These are phyloP conservation scores for Teratosphaeria epicoccoides DNA, from an alignment of 2,329 filamentous ascomycete species.

Conservation along the genomic window DNA sequence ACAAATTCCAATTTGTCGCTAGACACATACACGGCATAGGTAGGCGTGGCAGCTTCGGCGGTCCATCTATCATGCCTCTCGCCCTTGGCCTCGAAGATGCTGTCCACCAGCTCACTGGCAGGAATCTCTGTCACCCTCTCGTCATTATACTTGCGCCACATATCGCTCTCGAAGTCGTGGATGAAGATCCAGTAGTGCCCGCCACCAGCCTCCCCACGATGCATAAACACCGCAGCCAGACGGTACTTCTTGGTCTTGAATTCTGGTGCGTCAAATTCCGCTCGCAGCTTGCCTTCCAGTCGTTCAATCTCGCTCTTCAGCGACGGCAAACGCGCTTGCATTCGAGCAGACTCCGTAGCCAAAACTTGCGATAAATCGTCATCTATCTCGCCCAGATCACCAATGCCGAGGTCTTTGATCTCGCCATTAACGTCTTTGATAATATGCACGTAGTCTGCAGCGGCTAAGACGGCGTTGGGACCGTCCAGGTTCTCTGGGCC, in stretches of 20 bases:
- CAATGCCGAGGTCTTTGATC: slow-evolving; percentile 20
- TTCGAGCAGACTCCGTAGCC: slow-evolving; percentile 34
- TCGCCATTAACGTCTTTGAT: slow-evolving; percentile 33
- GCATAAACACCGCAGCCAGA: slow-evolving; percentile 87
- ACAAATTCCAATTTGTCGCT: slow-evolving; percentile 52
- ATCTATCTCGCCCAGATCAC: slow-evolving; percentile 34
- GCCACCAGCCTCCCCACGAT: slow-evolving; percentile 52
- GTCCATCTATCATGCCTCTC: slow-evolving; percentile 37
- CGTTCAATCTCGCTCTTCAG: slow-evolving; percentile 33
- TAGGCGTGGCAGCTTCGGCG: slow-evolving; percentile 50
- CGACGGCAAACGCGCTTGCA: slow-evolving; percentile 36
- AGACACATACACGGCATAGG: slow-evolving; percentile 73
- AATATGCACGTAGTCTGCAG: slow-evolving; percentile 34
- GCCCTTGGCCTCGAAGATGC: slow-evolving; percentile 59
- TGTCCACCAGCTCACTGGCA: slow-evolving; percentile 32
- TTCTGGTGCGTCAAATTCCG: slow-evolving; percentile 52
- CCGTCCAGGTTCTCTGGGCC: slow-evolving; percentile 16
- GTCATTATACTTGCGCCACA: slow-evolving; percentile 96
- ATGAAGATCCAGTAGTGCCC: slow-evolving; percentile 99
- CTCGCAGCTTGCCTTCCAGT: slow-evolving; percentile 40
- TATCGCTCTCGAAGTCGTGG: slow-evolving; percentile 66
- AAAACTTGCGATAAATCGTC: slow-evolving; percentile 32
- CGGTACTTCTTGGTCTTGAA: slow-evolving; percentile 63
- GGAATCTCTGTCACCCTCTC: slow-evolving; percentile 58
- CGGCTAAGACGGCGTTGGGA: slow-evolving; percentile 17